Conservation (phyloP, 208 protist genomes). For the Trichomonas tenax region DNA sequence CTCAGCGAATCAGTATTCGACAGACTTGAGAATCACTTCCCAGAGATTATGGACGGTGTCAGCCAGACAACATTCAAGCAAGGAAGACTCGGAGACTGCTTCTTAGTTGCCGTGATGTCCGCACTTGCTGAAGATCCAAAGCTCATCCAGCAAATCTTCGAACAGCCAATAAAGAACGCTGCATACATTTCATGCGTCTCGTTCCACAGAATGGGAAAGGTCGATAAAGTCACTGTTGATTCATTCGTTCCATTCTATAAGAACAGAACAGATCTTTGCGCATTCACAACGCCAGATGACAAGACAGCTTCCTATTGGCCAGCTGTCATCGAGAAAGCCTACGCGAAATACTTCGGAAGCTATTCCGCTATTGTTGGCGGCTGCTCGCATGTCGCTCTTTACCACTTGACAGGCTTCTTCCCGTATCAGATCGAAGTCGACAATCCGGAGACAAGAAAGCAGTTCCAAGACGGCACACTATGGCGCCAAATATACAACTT, state of each 20-base stretch:
- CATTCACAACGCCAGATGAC: background rate
- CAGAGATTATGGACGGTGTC: background rate
- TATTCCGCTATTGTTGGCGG: constrained; percentile 11
- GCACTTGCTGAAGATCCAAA: background rate
- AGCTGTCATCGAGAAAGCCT: constrained; percentile 25
- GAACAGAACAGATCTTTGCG: too few relatives aligned
- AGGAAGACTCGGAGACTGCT: background rate
- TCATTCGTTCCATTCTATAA: background rate
- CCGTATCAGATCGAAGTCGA: background rate
- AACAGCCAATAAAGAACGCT: background rate
- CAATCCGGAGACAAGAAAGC: background rate
- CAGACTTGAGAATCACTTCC: background rate
- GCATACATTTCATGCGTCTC: background rate
- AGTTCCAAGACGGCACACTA: background rate
- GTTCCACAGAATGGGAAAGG: background rate
- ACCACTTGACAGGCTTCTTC: background rate
- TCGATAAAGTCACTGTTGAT: background rate
- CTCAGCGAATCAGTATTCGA: background rate
- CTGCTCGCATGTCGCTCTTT: background rate
- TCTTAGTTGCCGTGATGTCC: background rate
- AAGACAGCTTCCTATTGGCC: background rate
- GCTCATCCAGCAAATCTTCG: background rate
- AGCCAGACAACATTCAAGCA: background rate
- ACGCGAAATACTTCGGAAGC: constrained; percentile 21
- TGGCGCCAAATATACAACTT: background rate